Conservation (phyloP, 805 yeast species). For the Allodekkera sacchari region DNA sequence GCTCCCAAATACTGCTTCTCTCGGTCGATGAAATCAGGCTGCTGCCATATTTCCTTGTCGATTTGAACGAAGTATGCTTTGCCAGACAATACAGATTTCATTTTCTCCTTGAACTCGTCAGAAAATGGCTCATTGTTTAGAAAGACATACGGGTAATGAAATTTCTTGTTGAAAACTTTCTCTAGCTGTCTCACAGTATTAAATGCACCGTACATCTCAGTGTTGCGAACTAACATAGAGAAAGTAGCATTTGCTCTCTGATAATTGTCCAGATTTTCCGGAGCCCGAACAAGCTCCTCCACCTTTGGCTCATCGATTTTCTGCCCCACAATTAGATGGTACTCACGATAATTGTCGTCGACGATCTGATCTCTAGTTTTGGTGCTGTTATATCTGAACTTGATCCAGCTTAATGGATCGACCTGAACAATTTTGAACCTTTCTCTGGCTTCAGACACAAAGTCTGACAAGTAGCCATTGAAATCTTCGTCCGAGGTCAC, state of each 20-base stretch:
- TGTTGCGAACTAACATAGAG: conserved; percentile 61
- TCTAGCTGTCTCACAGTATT: conserved; percentile 56
- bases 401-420: no score
- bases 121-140: conserved; percentile 64
- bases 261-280: conserved; percentile 18
- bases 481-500: no score
- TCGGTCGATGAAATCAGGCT: conserved; percentile 35
- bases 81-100: conserved; percentile 34
- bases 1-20: conserved; percentile 27
- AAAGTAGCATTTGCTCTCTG: conserved; percentile 68
- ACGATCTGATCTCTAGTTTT: conserved; percentile 23
- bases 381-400: no score
- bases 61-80: conserved; percentile 43
- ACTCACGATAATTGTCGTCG: conserved; percentile 28
- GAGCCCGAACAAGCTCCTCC: conserved; percentile 23
- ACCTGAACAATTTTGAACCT: no score
- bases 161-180: conserved; percentile 55
- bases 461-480: no score
- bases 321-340: conserved; percentile 27
- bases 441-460: no score
- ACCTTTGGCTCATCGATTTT: conserved; percentile 43
- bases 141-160: conserved; percentile 74
- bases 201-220: conserved; percentile 43
- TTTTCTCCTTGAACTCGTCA: conserved; percentile 41
- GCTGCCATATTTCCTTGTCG: conserved; percentile 38